Evolutionary conservation across 306 rosid species (phyloP).

Genomic region (Rosa rugosa): DNA sequence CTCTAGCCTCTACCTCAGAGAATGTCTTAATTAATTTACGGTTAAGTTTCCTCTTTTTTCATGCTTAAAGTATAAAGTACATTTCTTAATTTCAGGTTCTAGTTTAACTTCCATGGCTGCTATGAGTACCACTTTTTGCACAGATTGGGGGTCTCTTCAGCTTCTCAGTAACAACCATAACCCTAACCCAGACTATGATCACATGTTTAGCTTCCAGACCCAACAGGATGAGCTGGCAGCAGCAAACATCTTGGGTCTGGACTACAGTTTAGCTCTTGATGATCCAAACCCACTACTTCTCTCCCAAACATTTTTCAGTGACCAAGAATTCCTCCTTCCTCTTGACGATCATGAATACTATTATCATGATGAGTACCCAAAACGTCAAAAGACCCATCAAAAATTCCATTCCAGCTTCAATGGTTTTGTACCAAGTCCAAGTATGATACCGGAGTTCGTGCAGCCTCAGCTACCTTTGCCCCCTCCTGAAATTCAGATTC

Average conservation of each 20-base stretch:
- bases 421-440: conserved; percentile 9
- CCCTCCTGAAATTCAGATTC: not conserved
- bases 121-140: conserved; percentile 18
- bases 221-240: conserved; percentile 14
- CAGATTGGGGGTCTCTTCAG: conserved; percentile 19
- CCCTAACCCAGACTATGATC: conserved; percentile 11
- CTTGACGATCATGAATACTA: not conserved
- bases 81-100: conserved; percentile 1
- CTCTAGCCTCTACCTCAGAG: too few relatives aligned
- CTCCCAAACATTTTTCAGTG: not conserved
- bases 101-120: conserved; percentile 25
- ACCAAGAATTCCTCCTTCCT: not conserved
- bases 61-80: not conserved
- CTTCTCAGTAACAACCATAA: not conserved
- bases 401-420: conserved; percentile 2
- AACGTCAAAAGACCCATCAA: conserved; percentile 16
- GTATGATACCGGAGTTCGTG: not conserved
- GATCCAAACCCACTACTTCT: conserved; percentile 8
- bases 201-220: conserved; percentile 11
- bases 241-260: not conserved
- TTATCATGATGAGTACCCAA: conserved; percentile 14
- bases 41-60: not conserved
- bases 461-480: not conserved
- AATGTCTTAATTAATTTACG: conserved; percentile 1
- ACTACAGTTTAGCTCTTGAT: conserved; percentile 6